Conservation (phyloP, 805 yeast species). For the Kurtzmaniella cleridarum region DNA sequence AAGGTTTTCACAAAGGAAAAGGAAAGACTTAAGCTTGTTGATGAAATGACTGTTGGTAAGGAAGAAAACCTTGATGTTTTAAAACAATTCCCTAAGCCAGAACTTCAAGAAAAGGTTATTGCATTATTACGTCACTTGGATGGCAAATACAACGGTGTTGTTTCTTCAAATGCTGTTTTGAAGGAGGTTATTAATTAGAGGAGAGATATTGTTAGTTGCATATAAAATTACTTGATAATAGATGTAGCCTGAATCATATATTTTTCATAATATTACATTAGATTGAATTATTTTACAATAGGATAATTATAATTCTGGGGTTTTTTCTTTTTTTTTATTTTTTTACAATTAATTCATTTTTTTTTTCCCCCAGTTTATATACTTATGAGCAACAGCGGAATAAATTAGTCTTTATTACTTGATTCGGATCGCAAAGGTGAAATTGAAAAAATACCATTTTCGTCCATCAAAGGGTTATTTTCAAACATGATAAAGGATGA, state of each 20-base stretch:
- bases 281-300: no score
- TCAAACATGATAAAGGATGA: no score
- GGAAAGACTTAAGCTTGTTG: slow-evolving; percentile 63
- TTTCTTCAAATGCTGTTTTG: slow-evolving; percentile 46
- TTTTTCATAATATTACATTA: no score
- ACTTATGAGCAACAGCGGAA: not conserved
- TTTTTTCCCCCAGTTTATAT: not conserved
- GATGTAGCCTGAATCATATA: no score
- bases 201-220: not conserved
- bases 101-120: slow-evolving; percentile 57
- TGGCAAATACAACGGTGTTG: slow-evolving; percentile 56
- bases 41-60: slow-evolving; percentile 78
- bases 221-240: no score
- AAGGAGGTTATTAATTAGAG: slow-evolving; percentile 35
- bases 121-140: slow-evolving; percentile 72
- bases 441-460: slow-evolving; percentile 12
- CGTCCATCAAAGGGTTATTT: slow-evolving; percentile 10
- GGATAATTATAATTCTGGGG: not conserved
- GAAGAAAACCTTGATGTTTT: slow-evolving; percentile 73
- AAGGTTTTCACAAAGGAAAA: slow-evolving; percentile 69
- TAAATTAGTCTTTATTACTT: not conserved
- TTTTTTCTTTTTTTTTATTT: not conserved
- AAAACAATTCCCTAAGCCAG: slow-evolving; percentile 73
- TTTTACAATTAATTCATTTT: not conserved
- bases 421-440: not conserved